These are phyloP conservation scores for Boletellus ananiceps DNA, from an alignment of 768 basidiomycete species.

Conservation along the genomic window DNA sequence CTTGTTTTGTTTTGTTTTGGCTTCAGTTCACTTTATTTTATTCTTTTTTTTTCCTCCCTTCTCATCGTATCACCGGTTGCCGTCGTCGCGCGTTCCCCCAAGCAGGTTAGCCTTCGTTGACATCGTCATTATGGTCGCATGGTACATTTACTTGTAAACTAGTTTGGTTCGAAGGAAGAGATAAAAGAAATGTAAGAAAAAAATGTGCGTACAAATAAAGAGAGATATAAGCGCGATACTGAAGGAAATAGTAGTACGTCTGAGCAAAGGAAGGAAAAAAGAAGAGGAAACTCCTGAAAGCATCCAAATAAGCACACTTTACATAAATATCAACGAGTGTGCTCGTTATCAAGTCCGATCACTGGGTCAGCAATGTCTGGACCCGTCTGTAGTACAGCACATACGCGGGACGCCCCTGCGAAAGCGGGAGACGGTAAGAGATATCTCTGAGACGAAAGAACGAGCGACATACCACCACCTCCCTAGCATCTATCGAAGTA, in stretches of 20 bases:
- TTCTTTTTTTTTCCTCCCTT: not conserved
- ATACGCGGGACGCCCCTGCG: slow-evolving; percentile 64
- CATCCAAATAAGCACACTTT: slow-evolving; percentile 2
- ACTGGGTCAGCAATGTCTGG: not conserved
- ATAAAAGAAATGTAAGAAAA: not conserved
- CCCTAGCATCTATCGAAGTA: slow-evolving; percentile 62
- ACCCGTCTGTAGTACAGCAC: slow-evolving; percentile 78
- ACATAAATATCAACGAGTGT: slow-evolving; percentile 20
- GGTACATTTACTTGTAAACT: slow-evolving; percentile 30
- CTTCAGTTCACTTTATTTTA: not conserved
- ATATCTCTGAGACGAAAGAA: not conserved
- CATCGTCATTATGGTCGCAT: slow-evolving; percentile 19
- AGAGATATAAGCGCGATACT: slow-evolving; percentile 16
- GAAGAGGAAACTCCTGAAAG: not conserved
- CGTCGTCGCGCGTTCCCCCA: not conserved
- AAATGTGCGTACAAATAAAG: not conserved
- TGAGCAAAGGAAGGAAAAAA: not conserved
- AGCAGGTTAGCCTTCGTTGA: not conserved
- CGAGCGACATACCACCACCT: slow-evolving; percentile 68
- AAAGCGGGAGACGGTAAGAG: slow-evolving; percentile 28
- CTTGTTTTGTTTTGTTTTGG: too few species aligned
- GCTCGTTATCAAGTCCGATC: not conserved
- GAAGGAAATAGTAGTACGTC: slow-evolving; percentile 14
- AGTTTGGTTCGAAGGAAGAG: slow-evolving; percentile 6
- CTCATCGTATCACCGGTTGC: not conserved